Evolutionary conservation across 352 stramenopile species (phyloP).

Genomic region (Globisporangium iwayamae): DNA sequence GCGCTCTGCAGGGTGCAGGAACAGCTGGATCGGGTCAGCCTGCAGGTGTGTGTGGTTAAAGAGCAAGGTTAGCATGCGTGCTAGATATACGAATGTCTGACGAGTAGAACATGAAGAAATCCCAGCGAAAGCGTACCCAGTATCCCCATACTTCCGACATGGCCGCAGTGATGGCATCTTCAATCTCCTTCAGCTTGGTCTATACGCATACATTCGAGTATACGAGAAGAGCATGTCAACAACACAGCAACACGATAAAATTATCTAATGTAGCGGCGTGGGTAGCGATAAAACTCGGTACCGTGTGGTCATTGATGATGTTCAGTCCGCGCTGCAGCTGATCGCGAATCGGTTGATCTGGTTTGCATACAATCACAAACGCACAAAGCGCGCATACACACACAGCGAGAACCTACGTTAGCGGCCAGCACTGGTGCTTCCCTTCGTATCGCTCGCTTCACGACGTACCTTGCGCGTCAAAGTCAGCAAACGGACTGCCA

Average conservation of each 20-base stretch:
- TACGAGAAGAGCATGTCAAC: neutral
- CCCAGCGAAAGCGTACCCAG: slow-evolving; percentile 40
- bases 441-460: neutral
- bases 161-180: slow-evolving; percentile 78
- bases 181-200: slow-evolving; percentile 85
- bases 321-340: slow-evolving; percentile 72
- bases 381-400: neutral
- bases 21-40: slow-evolving; percentile 82
- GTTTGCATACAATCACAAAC: neutral
- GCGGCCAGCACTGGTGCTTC: neutral
- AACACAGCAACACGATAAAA: neutral
- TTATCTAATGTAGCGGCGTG: neutral
- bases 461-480: slow-evolving; percentile 70
- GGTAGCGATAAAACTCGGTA: slow-evolving; percentile 18
- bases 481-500: slow-evolving; percentile 69
- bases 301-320: slow-evolving; percentile 88
- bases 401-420: neutral
- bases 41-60: slow-evolving; percentile 15
- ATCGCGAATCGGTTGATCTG: slow-evolving; percentile 81
- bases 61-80: neutral
- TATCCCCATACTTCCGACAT: slow-evolving; percentile 91
- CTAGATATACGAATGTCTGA: no score
- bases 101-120: neutral
- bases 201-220: slow-evolving; percentile 13
- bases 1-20: slow-evolving; percentile 77